Base-by-base conservation (phyloP, 768 basidiomycete species). In the Exidia glandulosa region DNA sequence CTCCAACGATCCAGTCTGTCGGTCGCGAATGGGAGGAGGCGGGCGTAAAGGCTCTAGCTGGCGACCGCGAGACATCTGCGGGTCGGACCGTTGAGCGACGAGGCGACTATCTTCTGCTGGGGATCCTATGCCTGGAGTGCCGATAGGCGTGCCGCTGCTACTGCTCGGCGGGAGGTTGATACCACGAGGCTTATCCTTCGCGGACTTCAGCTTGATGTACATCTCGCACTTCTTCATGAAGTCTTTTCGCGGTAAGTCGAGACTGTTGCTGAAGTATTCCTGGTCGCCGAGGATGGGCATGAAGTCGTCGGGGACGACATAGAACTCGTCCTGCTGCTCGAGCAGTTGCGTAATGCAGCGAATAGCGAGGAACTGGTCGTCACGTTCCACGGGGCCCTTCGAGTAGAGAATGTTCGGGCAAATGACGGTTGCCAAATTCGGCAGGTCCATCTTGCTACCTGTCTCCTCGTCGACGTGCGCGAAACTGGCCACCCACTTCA, bases 401-500 rank as follows among this genome's bases (percentile, higher is more conserved):
- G 77, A 72, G 71, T 94, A 96, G 37, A 99, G 83, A 63, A 99
- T 98, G 67, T 92, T 97, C n/a, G 96, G 96, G 67, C 89, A 88
- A 65, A 98, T 94, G 73, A 98, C 95, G 9, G 93, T 97, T 34
- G 96, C 93, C 64, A 99, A 80, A 71, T 99, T 99, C 19, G 80
- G 80, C 54, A 98, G 77, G 72, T 99, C 96, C 96, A 99, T 99
- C 76, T 95, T 94, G 75, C 90, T 94, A 45, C 94, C 94, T 0
- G 95, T 97, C 68, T 91, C 90, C 65, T 94, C 92, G 68, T 97
- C 94, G 77, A 94, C 85, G 73, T 99, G 95, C 56, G 96, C 93
- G 71, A 99, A 99, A 2, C 94, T 96, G 10, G 95, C 95, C 12
- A 99, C 96, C 96, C 96, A 99, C 74, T 97, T 96, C 65, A 99